Base-by-base conservation (phyloP, 345 rosid genomes). In the Capsella bursapastoris region DNA sequence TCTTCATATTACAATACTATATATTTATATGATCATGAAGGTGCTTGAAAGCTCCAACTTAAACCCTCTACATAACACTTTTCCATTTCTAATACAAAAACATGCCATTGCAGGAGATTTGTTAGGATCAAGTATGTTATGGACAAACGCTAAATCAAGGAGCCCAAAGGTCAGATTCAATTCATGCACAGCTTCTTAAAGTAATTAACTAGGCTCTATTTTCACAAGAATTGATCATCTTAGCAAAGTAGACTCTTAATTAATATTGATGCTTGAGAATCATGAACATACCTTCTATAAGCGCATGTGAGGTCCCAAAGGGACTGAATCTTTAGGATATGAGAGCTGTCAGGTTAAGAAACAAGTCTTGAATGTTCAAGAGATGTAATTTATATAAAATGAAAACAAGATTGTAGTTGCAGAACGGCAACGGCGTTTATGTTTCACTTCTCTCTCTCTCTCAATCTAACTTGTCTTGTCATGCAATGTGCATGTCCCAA, bases 401-500 rank as follows among this genome's bases (percentile, higher is more conserved):
- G 48, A 64, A 56, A 35, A 64, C 60, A 63, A 71, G 72, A 70
- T 35, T 59, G 68, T 34, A 75, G 79, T 68, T 75, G 68, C 63
- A 18, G 66, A 76, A 70, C 35, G 80, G 28, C 29, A 76, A 69
- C 29, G 50, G 80, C 71, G 66, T 69, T 76, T 50, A 76, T 70
- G 75, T 55, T 70, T 76, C 45, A 75, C 80, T 76, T 63, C 75
- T 76, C 80, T 69, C 57, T 37, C 9, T 35, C 2, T 76, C 80
- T 76, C 70, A 70, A 57, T 77, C 44, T 70, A 15, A 48, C 22
- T 22, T 71, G 72, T 70, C 70, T 76, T 61, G 59, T 63, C 80
- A 76, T 76, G 80, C 18, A 55, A 12, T 62, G 51, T 70, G 38
- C 75, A 76, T 76, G 80, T 29, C 29, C 14, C 60, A 76, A 63